Percentiles rank a stretch among this genome's conserved stretches.
These are phyloP conservation scores for Castanea sativa DNA, from an alignment of 306 rosid species.

Conservation along the genomic window DNA sequence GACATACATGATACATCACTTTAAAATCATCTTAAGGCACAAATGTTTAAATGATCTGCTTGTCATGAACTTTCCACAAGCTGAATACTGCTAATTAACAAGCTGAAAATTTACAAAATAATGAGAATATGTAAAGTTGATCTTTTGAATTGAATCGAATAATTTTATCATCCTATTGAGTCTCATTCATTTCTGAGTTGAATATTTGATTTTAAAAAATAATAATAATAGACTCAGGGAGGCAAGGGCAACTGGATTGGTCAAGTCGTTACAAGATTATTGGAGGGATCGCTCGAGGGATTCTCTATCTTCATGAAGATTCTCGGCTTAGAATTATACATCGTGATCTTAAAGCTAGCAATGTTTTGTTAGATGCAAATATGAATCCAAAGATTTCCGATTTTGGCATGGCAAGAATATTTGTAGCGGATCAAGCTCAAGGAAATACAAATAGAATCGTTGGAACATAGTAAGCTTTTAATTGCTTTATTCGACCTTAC, in stretches of 20 bases:
- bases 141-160: too few relatives aligned
- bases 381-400: constrained; percentile 69
- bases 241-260: constrained; percentile 48
- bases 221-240: constrained; percentile 29
- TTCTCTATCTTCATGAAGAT: constrained; percentile 63
- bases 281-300: constrained; percentile 57
- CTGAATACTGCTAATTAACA: neutral
- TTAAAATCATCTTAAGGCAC: too few relatives aligned
- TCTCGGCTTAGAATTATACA: constrained; percentile 57
- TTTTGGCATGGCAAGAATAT: constrained; percentile 67
- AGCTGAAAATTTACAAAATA: too few relatives aligned
- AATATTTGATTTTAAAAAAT: neutral
- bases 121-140: neutral
- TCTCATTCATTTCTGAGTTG: neutral
- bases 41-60: neutral
- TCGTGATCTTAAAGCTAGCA: constrained; percentile 72
- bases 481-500: neutral
- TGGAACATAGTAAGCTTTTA: constrained; percentile 63
- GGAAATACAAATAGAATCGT: constrained; percentile 46
- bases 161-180: too few relatives aligned
- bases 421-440: constrained; percentile 38
- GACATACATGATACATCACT: too few relatives aligned
- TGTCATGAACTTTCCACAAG: neutral
- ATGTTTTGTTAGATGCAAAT: constrained; percentile 45
- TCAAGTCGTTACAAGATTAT: constrained; percentile 44